Percentiles rank a stretch among this genome's conserved stretches.
These are phyloP conservation scores for Cyclotella cryptica DNA, from an alignment of 108 stramenopile genomes.

Conservation along the genomic window DNA sequence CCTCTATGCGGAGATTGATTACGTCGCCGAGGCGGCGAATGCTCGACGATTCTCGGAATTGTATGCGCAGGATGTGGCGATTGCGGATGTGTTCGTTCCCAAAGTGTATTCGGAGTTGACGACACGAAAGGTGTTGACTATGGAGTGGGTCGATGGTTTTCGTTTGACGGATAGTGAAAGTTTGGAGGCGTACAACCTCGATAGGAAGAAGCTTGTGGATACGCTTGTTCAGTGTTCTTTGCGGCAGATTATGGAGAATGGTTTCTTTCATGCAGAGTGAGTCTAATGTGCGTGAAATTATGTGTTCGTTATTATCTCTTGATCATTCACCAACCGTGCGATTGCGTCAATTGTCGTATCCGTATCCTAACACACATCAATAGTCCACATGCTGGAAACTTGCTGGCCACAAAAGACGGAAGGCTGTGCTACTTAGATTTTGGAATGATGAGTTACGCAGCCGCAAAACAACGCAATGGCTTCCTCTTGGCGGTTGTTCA, in stretches of 20 bases:
- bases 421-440: constrained; percentile 94
- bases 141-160: constrained; percentile 97
- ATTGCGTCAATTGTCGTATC: no score
- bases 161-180: constrained; percentile 82
- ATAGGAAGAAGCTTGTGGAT: constrained; percentile 86
- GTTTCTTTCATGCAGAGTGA: constrained; percentile 71
- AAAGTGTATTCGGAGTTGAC: constrained; percentile 92
- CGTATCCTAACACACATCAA: not conserved
- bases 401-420: constrained; percentile 83
- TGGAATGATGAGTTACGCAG: constrained; percentile 96
- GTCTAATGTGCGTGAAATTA: not conserved
- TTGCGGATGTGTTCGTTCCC: constrained; percentile 90
- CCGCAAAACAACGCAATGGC: constrained; percentile 86
- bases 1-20: constrained; percentile 96
- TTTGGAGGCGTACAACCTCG: constrained; percentile 75
- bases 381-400: constrained; percentile 84
- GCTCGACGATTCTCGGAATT: constrained; percentile 94
- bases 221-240: constrained; percentile 93
- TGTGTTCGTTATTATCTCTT: no score
- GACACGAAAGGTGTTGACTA: constrained; percentile 90
- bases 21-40: constrained; percentile 96
- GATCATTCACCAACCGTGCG: no score
- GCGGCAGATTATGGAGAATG: constrained; percentile 95
- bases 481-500: constrained; percentile 96
- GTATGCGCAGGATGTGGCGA: constrained; percentile 82